Percentiles rank a stretch among this genome's conserved stretches.
phyloP scores from a whole-genome alignment of 176 grass and related monocot species.

The Eragrostis curvula region DNA sequence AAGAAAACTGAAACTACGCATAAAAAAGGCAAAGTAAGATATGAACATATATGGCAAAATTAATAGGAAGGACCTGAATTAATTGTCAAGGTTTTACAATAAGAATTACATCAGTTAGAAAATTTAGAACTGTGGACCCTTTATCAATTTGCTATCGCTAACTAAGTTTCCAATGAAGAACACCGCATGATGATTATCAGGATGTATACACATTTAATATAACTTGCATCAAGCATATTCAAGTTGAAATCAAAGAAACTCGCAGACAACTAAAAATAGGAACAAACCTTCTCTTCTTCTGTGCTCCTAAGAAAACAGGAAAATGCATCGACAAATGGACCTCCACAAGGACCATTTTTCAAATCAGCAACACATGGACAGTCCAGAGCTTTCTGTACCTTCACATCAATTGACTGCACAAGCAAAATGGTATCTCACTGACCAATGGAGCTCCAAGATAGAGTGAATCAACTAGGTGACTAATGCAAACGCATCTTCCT shows the following conservation, averaged over 20 bases:
- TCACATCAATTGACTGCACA: constrained; percentile 77
- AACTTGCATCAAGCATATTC: neutral
- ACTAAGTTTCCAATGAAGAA: neutral
- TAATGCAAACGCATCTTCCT: constrained; percentile 22
- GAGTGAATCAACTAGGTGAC: constrained; percentile 26
- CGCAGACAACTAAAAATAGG: constrained; percentile 14
- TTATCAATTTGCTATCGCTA: neutral
- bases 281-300: constrained; percentile 77
- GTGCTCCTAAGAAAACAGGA: constrained; percentile 87
- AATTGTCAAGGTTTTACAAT: neutral
- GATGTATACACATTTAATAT: neutral
- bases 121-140: neutral
- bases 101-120: constrained; percentile 10
- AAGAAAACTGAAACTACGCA: neutral
- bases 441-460: neutral
- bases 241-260: constrained; percentile 16
- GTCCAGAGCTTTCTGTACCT: constrained; percentile 85
- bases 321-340: constrained; percentile 79
- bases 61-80: neutral
- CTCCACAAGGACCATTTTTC: constrained; percentile 92
- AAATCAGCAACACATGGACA: constrained; percentile 89
- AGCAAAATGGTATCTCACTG: constrained; percentile 42
- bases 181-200: constrained; percentile 1
- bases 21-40: constrained; percentile 12
- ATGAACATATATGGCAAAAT: neutral